Conservation (phyloP, 805 yeast species). For the Saccharomyces paradoxus region DNA sequence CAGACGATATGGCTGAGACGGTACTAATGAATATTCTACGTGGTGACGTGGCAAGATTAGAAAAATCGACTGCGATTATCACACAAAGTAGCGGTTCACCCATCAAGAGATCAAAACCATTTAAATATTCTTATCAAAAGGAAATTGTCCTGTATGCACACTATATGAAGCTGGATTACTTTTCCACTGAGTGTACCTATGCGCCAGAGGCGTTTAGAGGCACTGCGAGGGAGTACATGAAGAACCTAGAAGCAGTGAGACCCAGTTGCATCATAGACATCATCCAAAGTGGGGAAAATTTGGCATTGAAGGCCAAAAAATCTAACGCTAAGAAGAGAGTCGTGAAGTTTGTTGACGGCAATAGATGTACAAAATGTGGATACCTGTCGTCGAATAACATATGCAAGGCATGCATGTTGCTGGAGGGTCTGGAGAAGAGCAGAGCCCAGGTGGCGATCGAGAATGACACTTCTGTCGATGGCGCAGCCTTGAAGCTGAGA, state of each 20-base stretch:
- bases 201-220: conserved; percentile 99
- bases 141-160: conserved; percentile 97
- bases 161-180: conserved; percentile 87
- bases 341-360: conserved; percentile 48
- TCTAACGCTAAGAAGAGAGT: conserved; percentile 34
- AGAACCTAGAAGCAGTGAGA: conserved; percentile 79
- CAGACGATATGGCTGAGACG: conserved; percentile 98
- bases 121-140: conserved; percentile 92
- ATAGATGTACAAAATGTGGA: conserved; percentile 82
- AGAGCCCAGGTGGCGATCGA: conserved; percentile 57
- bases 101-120: conserved; percentile 88
- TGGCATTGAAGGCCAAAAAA: conserved; percentile 55
- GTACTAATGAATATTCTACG: conserved; percentile 88
- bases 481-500: conserved; percentile 56
- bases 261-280: conserved; percentile 93
- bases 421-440: conserved; percentile 74
- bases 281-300: conserved; percentile 86
- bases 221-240: conserved; percentile 87
- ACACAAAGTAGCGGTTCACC: conserved; percentile 82
- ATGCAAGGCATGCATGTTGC: conserved; percentile 86
- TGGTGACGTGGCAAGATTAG: conserved; percentile 93
- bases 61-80: conserved; percentile 75
- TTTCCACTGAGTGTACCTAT: conserved; percentile 94
- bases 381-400: conserved; percentile 79
- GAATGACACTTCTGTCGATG: conserved; percentile 42